Conservation (phyloP, 2,329 filamentous ascomycete genomes). For the Ophiostoma tasmaniense region DNA sequence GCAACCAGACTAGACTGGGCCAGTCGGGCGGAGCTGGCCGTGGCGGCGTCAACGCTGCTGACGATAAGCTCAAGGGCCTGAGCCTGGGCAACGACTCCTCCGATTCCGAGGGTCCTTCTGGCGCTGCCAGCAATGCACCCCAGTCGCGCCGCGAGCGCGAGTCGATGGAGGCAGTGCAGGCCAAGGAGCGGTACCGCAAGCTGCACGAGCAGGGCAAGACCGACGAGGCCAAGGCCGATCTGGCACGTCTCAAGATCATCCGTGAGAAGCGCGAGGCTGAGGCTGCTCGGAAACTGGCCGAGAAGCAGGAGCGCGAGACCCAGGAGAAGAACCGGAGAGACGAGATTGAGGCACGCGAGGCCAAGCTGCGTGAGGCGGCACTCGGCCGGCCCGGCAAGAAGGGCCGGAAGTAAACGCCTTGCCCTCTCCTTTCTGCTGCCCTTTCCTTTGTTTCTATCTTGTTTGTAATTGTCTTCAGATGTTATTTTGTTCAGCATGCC, state of each 20-base stretch:
- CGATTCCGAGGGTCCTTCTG: background rate
- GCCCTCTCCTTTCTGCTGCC: background rate
- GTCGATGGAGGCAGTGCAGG: conserved; percentile 76
- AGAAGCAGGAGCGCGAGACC: conserved; percentile 49
- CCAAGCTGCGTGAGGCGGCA: conserved; percentile 47
- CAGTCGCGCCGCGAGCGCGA: conserved; percentile 52
- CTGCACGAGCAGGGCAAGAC: conserved; percentile 93
- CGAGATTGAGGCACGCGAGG: conserved; percentile 48
- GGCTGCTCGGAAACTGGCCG: conserved; percentile 67
- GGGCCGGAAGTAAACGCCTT: conserved; percentile 33
- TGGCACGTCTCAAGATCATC: conserved; percentile 74
- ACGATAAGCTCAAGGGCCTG: conserved; percentile 35
- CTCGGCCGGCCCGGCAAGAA: conserved; percentile 40
- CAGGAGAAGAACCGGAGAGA: conserved; percentile 39
- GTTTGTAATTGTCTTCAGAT: background rate
- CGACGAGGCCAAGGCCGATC: conserved; percentile 82
- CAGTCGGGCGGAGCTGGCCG: conserved; percentile 21
- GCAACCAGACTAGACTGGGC: conserved; percentile 46
- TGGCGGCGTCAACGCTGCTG: conserved; percentile 39
- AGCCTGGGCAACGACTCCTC: conserved; percentile 29
- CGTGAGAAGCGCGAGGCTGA: conserved; percentile 80
- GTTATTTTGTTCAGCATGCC: background rate
- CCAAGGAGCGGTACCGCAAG: conserved; percentile 84
- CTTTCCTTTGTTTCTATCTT: background rate
- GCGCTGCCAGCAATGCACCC: conserved; percentile 19